Conservation (phyloP, 192 early-diverging fungal species). For the Polychytrium aggregatum region DNA sequence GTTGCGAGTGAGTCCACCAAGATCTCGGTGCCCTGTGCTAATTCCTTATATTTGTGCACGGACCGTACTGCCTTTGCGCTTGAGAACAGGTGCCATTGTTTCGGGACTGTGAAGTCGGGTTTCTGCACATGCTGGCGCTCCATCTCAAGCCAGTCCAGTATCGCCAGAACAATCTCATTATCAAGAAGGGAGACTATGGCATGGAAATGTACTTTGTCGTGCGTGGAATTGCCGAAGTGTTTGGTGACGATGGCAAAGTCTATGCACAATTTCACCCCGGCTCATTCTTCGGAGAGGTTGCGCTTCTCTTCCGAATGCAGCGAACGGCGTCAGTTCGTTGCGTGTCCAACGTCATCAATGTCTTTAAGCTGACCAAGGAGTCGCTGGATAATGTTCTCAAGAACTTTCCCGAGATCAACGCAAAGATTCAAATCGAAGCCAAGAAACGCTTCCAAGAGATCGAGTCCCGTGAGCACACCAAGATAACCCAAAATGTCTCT, state of each 20-base stretch:
- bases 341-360: conserved; percentile 16
- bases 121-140: conserved; percentile 38
- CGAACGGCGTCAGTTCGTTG: conserved; percentile 40
- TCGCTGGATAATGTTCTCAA: conserved; percentile 30
- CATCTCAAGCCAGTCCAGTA: conserved; percentile 33
- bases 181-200: conserved; percentile 35
- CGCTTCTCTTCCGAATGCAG: conserved; percentile 31
- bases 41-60: neutral
- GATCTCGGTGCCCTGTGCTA: neutral
- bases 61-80: no score
- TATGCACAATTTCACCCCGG: conserved; percentile 40
- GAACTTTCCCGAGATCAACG: conserved; percentile 31
- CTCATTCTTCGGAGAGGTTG: conserved; percentile 44
- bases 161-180: conserved; percentile 21
- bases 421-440: conserved; percentile 36
- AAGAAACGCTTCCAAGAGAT: conserved; percentile 27
- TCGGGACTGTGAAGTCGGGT: conserved; percentile 35
- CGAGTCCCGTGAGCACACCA: conserved; percentile 31
- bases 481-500: no score
- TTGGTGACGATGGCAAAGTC: conserved; percentile 23
- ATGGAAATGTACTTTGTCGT: conserved; percentile 44
- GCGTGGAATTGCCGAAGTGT: conserved; percentile 33
- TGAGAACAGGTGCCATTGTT: conserved; percentile 34
- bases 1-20: no score
- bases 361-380: conserved; percentile 34